Evolutionary conservation across 257 asterid species (phyloP).

Genomic region (Forsythia viridissima): DNA sequence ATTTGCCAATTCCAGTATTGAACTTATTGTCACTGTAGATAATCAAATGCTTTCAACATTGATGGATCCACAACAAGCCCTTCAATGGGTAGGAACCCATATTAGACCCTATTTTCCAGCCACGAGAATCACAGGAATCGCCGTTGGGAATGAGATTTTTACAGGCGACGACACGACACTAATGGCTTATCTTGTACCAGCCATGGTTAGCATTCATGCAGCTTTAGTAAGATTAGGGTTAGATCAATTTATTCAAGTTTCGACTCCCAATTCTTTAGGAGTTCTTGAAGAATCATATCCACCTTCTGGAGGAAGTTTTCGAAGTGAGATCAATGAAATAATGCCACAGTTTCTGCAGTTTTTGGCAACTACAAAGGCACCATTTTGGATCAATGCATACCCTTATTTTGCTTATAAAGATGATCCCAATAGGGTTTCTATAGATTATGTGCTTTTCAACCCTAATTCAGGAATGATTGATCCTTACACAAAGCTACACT

Average conservation of each 20-base stretch:
- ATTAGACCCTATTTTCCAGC: slow-evolving; percentile 41
- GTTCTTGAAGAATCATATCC: slow-evolving; percentile 40
- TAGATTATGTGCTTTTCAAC: slow-evolving; percentile 42
- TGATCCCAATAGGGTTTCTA: slow-evolving; percentile 26
- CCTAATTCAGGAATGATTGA: slow-evolving; percentile 36
- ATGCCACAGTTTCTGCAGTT: slow-evolving; percentile 42
- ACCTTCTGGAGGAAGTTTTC: slow-evolving; percentile 43
- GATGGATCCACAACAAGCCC: slow-evolving; percentile 37
- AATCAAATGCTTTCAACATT: slow-evolving; percentile 34
- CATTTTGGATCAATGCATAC: slow-evolving; percentile 49
- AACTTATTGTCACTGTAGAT: slow-evolving; percentile 35
- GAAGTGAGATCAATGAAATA: slow-evolving; percentile 19
- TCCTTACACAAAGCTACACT: slow-evolving; percentile 38
- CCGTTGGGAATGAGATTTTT: slow-evolving; percentile 47
- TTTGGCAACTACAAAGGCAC: slow-evolving; percentile 30
- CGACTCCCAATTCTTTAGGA: slow-evolving; percentile 40
- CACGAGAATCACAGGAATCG: slow-evolving; percentile 41
- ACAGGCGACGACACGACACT: slow-evolving; percentile 34
- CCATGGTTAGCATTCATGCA: slow-evolving; percentile 38
- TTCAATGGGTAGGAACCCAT: slow-evolving; percentile 38
- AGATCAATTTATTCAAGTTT: slow-evolving; percentile 35
- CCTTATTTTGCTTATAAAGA: slow-evolving; percentile 52
- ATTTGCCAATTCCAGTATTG: slow-evolving; percentile 38
- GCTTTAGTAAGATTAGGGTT: slow-evolving; percentile 36
- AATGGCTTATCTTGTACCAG: slow-evolving; percentile 33